Evolutionary conservation across 2,329 filamentous ascomycete species (phyloP).

Genomic region (Boeremia lycopersici): DNA sequence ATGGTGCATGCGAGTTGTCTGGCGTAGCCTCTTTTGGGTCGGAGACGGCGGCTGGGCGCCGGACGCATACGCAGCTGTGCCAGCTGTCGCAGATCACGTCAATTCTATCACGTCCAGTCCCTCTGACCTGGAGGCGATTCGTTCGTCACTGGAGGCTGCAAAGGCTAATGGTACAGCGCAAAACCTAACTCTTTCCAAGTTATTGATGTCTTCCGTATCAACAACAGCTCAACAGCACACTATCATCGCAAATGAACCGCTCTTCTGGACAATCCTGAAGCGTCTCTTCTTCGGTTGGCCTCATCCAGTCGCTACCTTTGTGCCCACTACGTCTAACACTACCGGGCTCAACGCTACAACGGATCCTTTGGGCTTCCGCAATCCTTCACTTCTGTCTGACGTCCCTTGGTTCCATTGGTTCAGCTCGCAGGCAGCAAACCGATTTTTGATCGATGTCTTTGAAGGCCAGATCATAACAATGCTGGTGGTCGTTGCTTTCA

Average conservation of each 20-base stretch:
- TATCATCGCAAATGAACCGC: slow-evolving; percentile 48
- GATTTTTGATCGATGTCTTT: slow-evolving; percentile 77
- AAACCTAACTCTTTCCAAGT: slow-evolving; percentile 32
- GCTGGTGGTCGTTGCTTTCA: slow-evolving; percentile 89
- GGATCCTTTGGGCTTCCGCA: slow-evolving; percentile 28
- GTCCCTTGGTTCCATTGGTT: slow-evolving; percentile 58
- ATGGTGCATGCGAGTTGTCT: slow-evolving; percentile 87
- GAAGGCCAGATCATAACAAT: slow-evolving; percentile 95
- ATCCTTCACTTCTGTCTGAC: slow-evolving; percentile 60
- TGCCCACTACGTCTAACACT: slow-evolving; percentile 26
- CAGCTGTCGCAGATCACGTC: slow-evolving; percentile 6
- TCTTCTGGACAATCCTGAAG: slow-evolving; percentile 55
- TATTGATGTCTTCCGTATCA: slow-evolving; percentile 47
- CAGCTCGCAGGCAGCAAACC: slow-evolving; percentile 72
- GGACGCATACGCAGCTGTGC: slow-evolving; percentile 42
- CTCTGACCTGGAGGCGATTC: slow-evolving; percentile 26
- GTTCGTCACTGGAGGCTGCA: slow-evolving; percentile 27
- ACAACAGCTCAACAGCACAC: slow-evolving; percentile 50
- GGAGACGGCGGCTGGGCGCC: slow-evolving; percentile 75
- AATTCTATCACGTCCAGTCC: slow-evolving; percentile 4
- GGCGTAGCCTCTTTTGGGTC: slow-evolving; percentile 94
- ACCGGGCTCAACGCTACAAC: slow-evolving; percentile 38
- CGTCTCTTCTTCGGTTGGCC: slow-evolving; percentile 47
- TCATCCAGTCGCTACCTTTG: slow-evolving; percentile 35
- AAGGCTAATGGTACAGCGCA: slow-evolving; percentile 25